Conservation (phyloP, 208 protist genomes). For the Acanthamoeba culbertsoni region DNA sequence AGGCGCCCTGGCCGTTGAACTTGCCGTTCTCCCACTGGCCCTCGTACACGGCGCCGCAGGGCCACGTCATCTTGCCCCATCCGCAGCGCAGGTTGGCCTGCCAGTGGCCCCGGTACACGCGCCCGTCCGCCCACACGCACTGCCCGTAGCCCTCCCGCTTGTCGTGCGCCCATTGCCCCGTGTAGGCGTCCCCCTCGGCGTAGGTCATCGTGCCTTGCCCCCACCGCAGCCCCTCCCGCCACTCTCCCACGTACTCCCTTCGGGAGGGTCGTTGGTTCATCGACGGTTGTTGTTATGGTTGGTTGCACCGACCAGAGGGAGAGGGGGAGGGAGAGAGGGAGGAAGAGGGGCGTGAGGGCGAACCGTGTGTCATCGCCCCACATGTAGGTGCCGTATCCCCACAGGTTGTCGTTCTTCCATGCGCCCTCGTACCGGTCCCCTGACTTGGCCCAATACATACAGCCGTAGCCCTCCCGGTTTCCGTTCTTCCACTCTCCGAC, state of each 20-base stretch:
- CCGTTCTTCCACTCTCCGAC: conserved; percentile 64
- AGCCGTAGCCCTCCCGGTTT: conserved; percentile 70
- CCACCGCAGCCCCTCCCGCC: conserved; percentile 55
- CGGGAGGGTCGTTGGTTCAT: too few relatives aligned
- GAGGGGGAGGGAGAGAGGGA: background rate
- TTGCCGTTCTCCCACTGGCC: background rate
- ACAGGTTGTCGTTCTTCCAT: background rate
- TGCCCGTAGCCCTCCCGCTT: background rate
- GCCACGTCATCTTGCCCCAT: conserved; percentile 13
- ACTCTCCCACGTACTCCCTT: conserved; percentile 62
- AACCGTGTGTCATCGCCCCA: background rate
- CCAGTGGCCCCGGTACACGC: background rate
- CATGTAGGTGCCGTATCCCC: background rate
- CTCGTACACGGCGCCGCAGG: background rate
- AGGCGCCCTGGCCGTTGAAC: background rate
- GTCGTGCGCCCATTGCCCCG: background rate
- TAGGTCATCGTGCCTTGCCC: conserved; percentile 54
- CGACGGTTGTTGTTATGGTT: too few relatives aligned
- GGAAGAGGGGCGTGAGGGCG: background rate
- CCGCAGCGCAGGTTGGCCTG: background rate
- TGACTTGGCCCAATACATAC: conserved; percentile 4
- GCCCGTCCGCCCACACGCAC: background rate
- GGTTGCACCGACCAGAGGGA: too few relatives aligned
- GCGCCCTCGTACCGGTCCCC: background rate
- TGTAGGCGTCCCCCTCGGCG: conserved; percentile 37